Base-by-base conservation (phyloP, 1,284 basidiomycete species). In the Ustilago sp. region DNA sequence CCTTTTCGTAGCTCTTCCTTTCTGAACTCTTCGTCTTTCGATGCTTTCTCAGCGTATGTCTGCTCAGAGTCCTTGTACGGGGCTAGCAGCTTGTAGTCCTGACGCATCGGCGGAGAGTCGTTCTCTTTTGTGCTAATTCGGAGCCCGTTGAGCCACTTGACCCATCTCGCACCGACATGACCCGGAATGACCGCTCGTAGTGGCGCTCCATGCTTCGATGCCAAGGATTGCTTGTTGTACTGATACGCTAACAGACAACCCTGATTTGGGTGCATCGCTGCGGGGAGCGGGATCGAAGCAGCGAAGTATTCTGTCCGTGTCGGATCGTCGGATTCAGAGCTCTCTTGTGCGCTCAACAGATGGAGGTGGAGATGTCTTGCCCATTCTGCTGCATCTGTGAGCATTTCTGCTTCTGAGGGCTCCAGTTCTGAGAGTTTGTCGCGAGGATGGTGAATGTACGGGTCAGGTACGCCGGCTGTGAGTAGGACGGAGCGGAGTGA, bases 161-260 rank as follows among this genome's bases (percentile, higher is more conserved):
- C 91, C 91, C 91, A 92, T 17, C 92, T 89, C 19, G 91, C 92
- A 13, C 92, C 92, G 13, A 90, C 88, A 78, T 89, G 90, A 1
- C 92, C 92, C 0, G 92, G 92, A 2, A 91, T 89, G 41, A 93
- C 66, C 34, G 88, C 91, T 71, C 71, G 89, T n/a, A 93, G 78
- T 0, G 92, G 92, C 8, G 89, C 91, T 0, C 92, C 92, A 63
- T 91, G 92, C 55, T 91, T 89, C 1, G 90, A 87, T 15, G 89
- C 88, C 12, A 93, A 86, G 0, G 88, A 86, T 62, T 90, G 88
- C 17, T 88, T 89, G 43, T 80, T 76, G 71, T 79, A 64, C 39
- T 71, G 36, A 54, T 68, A 71, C 0, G 70, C 63, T 1, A 80
- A 52, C 2, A 80, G 63, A 32, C 75, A 78, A 45, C 53, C 43